Evolutionary conservation across 352 stramenopile species (phyloP), one percentile per base, ranked within the genome.

Genomic region (Globisporangium cystogenes): DNA sequence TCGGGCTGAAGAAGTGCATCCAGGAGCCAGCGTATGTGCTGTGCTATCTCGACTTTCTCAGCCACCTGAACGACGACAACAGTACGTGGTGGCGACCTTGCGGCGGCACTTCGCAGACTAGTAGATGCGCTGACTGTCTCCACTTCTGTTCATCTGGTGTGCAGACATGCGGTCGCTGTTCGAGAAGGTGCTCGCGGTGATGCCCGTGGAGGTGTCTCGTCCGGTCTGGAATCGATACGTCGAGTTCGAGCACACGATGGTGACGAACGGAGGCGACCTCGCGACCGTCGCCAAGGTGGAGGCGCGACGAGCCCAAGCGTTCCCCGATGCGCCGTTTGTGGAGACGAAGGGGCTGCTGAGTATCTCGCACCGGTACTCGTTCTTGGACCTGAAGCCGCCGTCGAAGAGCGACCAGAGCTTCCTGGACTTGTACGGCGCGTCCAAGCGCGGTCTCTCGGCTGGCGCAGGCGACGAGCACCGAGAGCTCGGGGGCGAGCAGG

Each of bases 51-150:
- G 82, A 93, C 52, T 93, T 95, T 48, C 72, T 95, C 11, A 65
- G 80, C 1, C 85, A 95, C 48, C 65, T 91, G 37, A 93, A 95
- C 56, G 85, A 95, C 57, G 85, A 95, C 65, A 95, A 93, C 62
- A 95, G 82, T 95, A 68, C 56, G 81, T 77, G 33, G 33, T 4
- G 33, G 12, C 14, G 1, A 5, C 14, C 35, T 6, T 26, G 4
- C 42, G 0, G n/a, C n/a, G n/a, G n/a, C n/a, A n/a, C n/a, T 4
- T 42, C 23, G 39, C n/a, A 24, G 4, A 7, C 4, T 21, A 4
- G 26, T 6, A 6, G 26, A 29, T 24, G 39, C n/a, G n/a, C n/a
- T 44, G 23, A 48, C n/a, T 3, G 24, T 33, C 0, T 41, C 14
- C n/a, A 31, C 52, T 62, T 11, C 6, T 11, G 33, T 39, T 39